These are phyloP conservation scores for Solanum ahanhuiri DNA, from an alignment of 257 asterid genomes.

Conservation along the genomic window DNA sequence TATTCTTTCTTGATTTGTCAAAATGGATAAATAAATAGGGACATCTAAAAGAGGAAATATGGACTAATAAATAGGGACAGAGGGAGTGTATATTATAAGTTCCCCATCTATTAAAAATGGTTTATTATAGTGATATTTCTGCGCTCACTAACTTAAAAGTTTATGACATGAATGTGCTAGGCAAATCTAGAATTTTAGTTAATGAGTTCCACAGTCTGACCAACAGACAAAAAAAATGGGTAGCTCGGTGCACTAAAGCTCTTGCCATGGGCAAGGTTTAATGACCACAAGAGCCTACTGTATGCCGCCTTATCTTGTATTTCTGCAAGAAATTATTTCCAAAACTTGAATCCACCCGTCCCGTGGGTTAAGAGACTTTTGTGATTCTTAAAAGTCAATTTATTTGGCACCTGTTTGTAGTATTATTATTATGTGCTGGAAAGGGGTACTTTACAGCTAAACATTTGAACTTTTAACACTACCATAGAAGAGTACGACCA, in stretches of 20 bases:
- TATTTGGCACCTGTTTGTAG: neutral
- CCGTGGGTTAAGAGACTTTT: neutral
- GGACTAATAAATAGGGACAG: no score
- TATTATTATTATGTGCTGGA: neutral
- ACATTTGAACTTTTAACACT: neutral
- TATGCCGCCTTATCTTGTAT: no score
- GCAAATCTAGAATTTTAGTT: neutral
- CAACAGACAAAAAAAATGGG: neutral
- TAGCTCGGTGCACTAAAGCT: neutral
- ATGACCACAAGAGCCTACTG: neutral
- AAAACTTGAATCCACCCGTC: neutral
- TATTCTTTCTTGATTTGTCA: no score
- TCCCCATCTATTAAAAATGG: neutral
- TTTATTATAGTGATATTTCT: neutral
- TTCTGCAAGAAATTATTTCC: no score
- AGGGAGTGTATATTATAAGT: neutral
- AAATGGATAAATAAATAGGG: no score
- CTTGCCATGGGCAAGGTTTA: neutral
- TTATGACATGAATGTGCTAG: neutral
- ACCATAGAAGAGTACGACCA: neutral
- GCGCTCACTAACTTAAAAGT: neutral
- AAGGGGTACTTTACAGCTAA: neutral
- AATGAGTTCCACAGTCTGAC: neutral
- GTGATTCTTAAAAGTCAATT: neutral
- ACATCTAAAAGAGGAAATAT: no score